Conservation (phyloP, 495 filamentous ascomycete species). For the Hypoxylon lienhwacheense region DNA sequence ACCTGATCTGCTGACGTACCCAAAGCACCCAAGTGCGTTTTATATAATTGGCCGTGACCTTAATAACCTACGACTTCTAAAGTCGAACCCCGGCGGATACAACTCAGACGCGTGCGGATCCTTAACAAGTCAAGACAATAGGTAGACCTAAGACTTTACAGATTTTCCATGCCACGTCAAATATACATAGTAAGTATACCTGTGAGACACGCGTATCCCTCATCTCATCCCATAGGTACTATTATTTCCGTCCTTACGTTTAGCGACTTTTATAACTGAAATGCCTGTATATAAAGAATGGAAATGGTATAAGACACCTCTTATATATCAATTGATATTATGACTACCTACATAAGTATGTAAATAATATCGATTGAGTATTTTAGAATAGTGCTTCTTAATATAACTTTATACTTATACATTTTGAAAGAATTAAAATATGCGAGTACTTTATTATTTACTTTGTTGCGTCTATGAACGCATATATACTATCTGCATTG, state of each 20-base stretch:
- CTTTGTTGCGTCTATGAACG: too few relatives aligned
- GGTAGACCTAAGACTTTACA: background rate
- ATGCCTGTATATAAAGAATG: background rate
- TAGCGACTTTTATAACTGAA: background rate
- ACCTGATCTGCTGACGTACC: slow-evolving; percentile 1
- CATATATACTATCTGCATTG: too few relatives aligned
- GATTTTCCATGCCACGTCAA: slow-evolving; percentile 30
- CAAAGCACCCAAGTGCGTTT: slow-evolving; percentile 16
- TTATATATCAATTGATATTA: too few relatives aligned
- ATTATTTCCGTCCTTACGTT: slow-evolving; percentile 8
- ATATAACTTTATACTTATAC: too few relatives aligned
- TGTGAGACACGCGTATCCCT: slow-evolving; percentile 18
- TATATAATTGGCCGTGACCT: slow-evolving; percentile 18
- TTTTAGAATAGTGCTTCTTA: too few relatives aligned
- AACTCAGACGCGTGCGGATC: slow-evolving; percentile 24
- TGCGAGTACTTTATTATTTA: too few relatives aligned
- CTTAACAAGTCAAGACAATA: slow-evolving; percentile 6
- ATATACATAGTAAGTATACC: background rate
- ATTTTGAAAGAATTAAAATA: too few relatives aligned
- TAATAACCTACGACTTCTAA: slow-evolving; percentile 12
- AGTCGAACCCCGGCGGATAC: slow-evolving; percentile 25
- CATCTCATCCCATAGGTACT: too few relatives aligned
- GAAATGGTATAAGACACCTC: too few relatives aligned
- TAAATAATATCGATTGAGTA: too few relatives aligned
- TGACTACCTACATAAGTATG: too few relatives aligned